phyloP scores from a whole-genome alignment of 257 asterid genomes.

The Capsicum rhomboideum region DNA sequence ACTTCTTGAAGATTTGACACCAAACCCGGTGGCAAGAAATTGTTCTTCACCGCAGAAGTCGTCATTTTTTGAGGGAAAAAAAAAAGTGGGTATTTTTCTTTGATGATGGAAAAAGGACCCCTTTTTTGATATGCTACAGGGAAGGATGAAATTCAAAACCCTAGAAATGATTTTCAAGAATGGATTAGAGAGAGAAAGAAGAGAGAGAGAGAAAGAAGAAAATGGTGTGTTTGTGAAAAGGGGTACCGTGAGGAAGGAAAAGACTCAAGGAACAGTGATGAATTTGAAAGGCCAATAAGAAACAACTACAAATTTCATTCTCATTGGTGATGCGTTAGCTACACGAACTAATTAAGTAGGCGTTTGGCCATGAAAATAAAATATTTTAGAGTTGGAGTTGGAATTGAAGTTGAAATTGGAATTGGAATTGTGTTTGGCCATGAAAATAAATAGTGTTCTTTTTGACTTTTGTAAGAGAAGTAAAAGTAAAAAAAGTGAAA shows the following conservation, averaged over 20 bases:
- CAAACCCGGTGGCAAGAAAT: slow-evolving; percentile 1
- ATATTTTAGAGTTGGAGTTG: no score
- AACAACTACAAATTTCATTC: neutral
- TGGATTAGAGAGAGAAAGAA: slow-evolving; percentile 6
- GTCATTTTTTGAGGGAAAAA: neutral
- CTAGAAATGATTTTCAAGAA: neutral
- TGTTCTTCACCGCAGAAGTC: slow-evolving; percentile 5
- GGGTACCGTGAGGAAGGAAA: slow-evolving; percentile 8
- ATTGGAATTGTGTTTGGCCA: no score
- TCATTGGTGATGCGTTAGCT: neutral
- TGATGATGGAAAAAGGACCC: neutral
- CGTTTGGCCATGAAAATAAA: no score
- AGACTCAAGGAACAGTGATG: slow-evolving; percentile 3
- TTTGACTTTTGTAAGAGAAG: no score
- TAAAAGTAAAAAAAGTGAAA: no score
- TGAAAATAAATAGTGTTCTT: no score
- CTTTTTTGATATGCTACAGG: neutral
- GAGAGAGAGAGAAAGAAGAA: neutral
- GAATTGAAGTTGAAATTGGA: no score
- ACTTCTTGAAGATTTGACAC: slow-evolving; percentile 10
- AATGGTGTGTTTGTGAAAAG: neutral
- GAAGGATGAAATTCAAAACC: neutral
- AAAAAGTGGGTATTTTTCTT: neutral
- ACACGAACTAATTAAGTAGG: neutral
- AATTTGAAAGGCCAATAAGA: neutral